Evolutionary conservation across 495 filamentous ascomycete species (phyloP).

Genomic region (Tuber borchii): DNA sequence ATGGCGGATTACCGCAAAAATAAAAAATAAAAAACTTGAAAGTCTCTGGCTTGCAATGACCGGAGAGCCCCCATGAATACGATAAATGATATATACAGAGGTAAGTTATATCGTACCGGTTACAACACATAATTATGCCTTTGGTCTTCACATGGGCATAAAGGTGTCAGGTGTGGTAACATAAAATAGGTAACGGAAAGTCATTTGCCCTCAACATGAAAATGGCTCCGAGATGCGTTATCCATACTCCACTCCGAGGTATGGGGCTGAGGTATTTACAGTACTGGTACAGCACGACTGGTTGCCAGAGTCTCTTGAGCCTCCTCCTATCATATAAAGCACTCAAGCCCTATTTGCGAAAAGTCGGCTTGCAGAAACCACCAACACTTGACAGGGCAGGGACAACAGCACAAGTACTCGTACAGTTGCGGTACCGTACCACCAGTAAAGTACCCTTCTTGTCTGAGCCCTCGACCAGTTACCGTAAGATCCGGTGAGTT

Average conservation of each 20-base stretch:
- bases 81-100: not conserved
- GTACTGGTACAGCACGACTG: not conserved
- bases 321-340: not conserved
- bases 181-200: not conserved
- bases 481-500: not conserved
- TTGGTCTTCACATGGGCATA: not conserved
- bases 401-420: not conserved
- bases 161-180: not conserved
- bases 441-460: not conserved
- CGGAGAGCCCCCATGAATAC: not conserved
- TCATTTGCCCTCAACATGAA: not conserved
- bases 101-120: not conserved
- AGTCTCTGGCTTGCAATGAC: not conserved
- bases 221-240: not conserved
- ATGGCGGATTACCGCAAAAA: not conserved
- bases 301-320: not conserved
- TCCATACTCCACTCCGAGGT: not conserved
- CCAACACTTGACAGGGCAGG: not conserved
- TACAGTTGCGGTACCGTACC: not conserved
- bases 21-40: not conserved
- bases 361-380: not conserved
- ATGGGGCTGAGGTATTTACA: not conserved
- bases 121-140: not conserved
- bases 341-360: not conserved
- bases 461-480: not conserved